Conservation (phyloP, 352 stramenopile genomes). For the Thraustochytrium sp. region DNA sequence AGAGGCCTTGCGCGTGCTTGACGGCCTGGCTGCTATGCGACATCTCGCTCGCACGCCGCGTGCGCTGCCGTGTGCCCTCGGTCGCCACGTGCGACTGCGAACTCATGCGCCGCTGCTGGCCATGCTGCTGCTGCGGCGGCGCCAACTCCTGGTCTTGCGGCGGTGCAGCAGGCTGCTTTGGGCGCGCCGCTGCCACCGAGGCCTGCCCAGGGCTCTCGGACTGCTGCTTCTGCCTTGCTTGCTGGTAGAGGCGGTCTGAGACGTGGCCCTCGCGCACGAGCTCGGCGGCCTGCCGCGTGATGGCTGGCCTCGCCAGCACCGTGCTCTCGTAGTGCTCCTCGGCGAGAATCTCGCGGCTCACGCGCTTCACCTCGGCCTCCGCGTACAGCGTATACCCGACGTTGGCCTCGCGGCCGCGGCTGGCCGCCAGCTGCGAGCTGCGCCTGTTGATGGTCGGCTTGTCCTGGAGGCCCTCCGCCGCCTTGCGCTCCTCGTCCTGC, state of each 20-base stretch:
- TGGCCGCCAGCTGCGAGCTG: background rate
- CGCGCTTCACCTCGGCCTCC: background rate
- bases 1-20: conserved; percentile 21
- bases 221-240: background rate
- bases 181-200: too few relatives aligned
- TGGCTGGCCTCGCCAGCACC: background rate
- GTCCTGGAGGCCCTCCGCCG: background rate
- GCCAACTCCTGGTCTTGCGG: background rate
- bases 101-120: background rate
- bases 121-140: background rate
- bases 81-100: background rate
- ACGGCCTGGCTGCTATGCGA: background rate
- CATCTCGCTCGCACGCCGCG: background rate
- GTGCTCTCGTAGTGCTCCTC: background rate
- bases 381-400: conserved; percentile 4
- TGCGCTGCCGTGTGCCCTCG: background rate
- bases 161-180: background rate
- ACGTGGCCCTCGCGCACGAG: conserved; percentile 28
- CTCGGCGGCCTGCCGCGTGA: conserved; percentile 12
- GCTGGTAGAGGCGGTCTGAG: conserved; percentile 17
- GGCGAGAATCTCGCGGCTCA: background rate
- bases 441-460: background rate
- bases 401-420: background rate
- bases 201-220: too few relatives aligned
- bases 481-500: background rate